Percentiles rank a stretch among this genome's conserved stretches.
Conservation (phyloP, 768 basidiomycete species). For the Amanita pseudoporphyria region DNA sequence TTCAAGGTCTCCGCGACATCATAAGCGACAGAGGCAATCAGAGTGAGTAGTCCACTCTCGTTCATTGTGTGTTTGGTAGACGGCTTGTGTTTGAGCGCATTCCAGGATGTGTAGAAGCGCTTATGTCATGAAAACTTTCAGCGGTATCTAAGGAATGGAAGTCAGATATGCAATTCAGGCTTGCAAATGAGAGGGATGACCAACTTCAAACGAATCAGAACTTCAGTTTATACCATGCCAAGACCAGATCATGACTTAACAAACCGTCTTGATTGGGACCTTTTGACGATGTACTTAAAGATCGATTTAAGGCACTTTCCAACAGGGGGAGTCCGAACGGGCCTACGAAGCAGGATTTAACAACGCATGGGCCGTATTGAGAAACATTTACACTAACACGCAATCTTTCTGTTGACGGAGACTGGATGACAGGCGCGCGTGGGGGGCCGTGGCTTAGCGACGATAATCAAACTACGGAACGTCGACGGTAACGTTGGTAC, state of each 20-base stretch:
- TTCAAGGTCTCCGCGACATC: constrained; percentile 42
- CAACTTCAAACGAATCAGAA: constrained; percentile 44
- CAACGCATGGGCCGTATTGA: too few species aligned
- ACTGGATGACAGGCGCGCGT: constrained; percentile 18
- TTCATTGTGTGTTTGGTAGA: constrained; percentile 27
- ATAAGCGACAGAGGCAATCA: constrained; percentile 37
- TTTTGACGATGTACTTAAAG: constrained; percentile 49
- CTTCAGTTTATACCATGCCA: constrained; percentile 59
- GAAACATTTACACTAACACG: constrained; percentile 36
- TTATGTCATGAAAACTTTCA: constrained; percentile 46
- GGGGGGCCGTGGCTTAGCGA: constrained; percentile 31
- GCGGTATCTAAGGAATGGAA: constrained; percentile 22
- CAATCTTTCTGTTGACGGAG: constrained; percentile 40
- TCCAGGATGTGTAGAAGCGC: constrained; percentile 34
- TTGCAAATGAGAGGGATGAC: not conserved
- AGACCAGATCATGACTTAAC: constrained; percentile 45
- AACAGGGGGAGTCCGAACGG: constrained; percentile 41
- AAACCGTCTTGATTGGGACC: constrained; percentile 47
- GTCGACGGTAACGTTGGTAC: constrained; percentile 1
- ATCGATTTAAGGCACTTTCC: constrained; percentile 29
- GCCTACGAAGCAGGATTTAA: constrained; percentile 18
- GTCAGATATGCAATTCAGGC: constrained; percentile 4
- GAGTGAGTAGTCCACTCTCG: constrained; percentile 32
- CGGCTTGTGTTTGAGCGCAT: constrained; percentile 20
- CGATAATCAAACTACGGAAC: constrained; percentile 1